phyloP scores from a whole-genome alignment of 495 filamentous ascomycete genomes.

The Hyaloscypha finlandica region DNA sequence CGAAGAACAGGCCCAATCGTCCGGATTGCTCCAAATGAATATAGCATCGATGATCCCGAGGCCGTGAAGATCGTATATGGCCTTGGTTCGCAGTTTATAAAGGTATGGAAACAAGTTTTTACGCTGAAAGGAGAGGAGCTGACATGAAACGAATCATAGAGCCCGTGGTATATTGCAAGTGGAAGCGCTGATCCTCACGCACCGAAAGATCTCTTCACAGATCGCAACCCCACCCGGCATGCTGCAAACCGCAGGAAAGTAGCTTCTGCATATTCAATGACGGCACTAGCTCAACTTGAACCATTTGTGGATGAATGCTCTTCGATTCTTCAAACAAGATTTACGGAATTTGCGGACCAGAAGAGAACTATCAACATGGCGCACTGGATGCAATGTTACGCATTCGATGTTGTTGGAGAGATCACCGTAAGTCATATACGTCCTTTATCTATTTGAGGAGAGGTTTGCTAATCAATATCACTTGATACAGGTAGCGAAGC shows the following conservation, averaged over 20 bases:
- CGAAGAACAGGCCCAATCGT: constrained; percentile 42
- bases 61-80: constrained; percentile 50
- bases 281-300: constrained; percentile 3
- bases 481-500: constrained; percentile 39
- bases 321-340: background rate
- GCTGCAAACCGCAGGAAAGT: background rate
- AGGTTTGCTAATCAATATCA: background rate
- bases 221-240: constrained; percentile 9
- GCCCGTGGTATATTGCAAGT: constrained; percentile 10
- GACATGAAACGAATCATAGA: background rate
- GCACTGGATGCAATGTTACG: constrained; percentile 58
- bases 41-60: constrained; percentile 47
- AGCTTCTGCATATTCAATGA: constrained; percentile 15
- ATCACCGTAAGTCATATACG: constrained; percentile 41
- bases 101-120: background rate
- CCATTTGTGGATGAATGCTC: constrained; percentile 8
- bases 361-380: constrained; percentile 23
- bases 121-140: background rate
- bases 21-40: constrained; percentile 50
- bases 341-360: background rate
- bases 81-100: constrained; percentile 25
- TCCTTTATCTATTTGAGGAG: background rate
- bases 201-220: constrained; percentile 5
- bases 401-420: constrained; percentile 59
- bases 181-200: background rate